These are phyloP conservation scores for sweet orange (Citrus sinensis) DNA, from an alignment of 345 rosid species.

Conservation along the genomic window DNA sequence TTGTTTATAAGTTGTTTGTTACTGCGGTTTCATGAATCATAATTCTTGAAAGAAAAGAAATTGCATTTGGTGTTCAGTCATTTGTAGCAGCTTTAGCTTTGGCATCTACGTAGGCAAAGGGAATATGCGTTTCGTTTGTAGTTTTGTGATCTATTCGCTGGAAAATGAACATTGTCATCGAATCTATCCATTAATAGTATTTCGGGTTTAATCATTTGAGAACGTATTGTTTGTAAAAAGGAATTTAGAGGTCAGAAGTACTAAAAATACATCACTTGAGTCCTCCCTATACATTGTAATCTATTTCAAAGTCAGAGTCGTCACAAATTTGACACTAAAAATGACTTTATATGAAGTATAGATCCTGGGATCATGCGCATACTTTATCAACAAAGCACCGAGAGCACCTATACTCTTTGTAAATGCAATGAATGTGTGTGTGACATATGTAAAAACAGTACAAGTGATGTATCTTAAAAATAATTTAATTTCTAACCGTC, in stretches of 20 bases:
- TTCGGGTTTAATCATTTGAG: background rate
- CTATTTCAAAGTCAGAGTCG: too few species aligned
- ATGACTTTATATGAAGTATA: too few species aligned
- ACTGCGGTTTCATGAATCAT: too few species aligned
- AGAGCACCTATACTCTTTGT: too few species aligned
- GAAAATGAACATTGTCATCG: background rate
- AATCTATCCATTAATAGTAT: background rate
- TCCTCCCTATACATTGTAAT: background rate
- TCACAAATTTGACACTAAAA: too few species aligned
- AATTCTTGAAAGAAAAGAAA: too few species aligned
- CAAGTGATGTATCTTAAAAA: rapidly evolving
- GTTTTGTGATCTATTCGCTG: background rate
- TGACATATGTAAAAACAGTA: rapidly evolving
- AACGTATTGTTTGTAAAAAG: background rate
- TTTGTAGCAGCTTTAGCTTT: background rate
- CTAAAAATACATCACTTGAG: background rate
- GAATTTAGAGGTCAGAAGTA: too few species aligned
- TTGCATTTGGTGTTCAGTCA: too few species aligned
- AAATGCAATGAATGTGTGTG: rapidly evolving
- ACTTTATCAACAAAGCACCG: too few species aligned
- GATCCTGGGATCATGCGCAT: too few species aligned
- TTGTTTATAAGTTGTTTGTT: too few species aligned
- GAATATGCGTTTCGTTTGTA: background rate
- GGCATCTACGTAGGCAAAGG: background rate
- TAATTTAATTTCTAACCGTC: too few species aligned